A percentile compares a stretch with the other conserved stretches of the same genome.
phyloP scores from a whole-genome alignment of 805 yeast species.

The Myxozyma sirexii region DNA sequence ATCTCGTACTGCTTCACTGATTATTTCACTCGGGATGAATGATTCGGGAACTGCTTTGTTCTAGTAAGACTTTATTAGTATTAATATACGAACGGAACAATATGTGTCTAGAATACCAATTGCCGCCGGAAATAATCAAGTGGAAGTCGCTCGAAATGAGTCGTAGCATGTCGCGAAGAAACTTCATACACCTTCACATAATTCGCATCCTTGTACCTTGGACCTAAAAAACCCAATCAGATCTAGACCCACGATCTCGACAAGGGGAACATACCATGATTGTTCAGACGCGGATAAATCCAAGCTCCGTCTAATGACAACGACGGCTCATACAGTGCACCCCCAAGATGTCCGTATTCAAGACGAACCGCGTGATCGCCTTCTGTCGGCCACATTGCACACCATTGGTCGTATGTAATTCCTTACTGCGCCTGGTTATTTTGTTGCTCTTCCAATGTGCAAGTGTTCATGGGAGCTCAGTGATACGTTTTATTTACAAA shows the following conservation, averaged over 20 bases:
- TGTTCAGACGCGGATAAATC: conserved; percentile 40
- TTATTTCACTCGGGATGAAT: conserved; percentile 18
- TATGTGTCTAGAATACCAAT: conserved; percentile 6
- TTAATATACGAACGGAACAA: neutral
- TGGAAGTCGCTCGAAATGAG: conserved; percentile 17
- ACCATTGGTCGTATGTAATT: neutral
- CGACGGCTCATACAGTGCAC: conserved; percentile 36
- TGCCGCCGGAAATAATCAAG: conserved; percentile 25
- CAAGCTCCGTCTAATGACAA: conserved; percentile 32
- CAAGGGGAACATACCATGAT: conserved; percentile 33
- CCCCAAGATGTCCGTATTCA: conserved; percentile 51
- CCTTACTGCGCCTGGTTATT: neutral
- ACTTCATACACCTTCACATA: conserved; percentile 4
- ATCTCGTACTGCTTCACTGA: conserved; percentile 4
- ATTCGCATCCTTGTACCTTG: conserved; percentile 9
- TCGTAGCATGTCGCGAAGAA: conserved; percentile 2
- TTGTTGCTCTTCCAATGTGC: neutral
- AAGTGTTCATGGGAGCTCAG: neutral
- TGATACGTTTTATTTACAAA: neutral
- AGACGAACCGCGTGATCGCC: conserved; percentile 47
- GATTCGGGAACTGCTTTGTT: conserved; percentile 16
- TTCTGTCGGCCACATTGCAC: conserved; percentile 47
- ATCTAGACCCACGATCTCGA: neutral
- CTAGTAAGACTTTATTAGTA: neutral
- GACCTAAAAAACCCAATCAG: neutral